Evolutionary conservation across 192 early-diverging fungal species (phyloP).

Genomic region (Cetraspora pellucida): DNA sequence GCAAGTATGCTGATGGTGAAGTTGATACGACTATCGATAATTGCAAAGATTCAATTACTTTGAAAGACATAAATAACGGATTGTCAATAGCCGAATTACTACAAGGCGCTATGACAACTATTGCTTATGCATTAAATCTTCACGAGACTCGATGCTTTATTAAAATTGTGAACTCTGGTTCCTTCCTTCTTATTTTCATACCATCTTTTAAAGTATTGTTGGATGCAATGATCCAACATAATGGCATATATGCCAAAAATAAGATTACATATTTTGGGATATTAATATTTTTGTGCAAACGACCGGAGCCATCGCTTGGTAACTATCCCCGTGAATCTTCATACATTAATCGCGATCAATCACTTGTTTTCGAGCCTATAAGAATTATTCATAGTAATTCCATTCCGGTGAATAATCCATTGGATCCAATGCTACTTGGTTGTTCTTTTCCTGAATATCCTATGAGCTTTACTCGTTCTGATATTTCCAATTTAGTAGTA

Average conservation of each 20-base stretch:
- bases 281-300: conserved; percentile 56
- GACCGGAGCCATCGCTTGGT: conserved; percentile 44
- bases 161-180: conserved; percentile 50
- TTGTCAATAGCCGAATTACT: conserved; percentile 29
- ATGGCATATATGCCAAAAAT: background rate
- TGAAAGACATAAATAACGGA: conserved; percentile 40
- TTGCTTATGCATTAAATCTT: conserved; percentile 44
- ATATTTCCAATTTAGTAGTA: conserved; percentile 1
- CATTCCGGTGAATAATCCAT: background rate
- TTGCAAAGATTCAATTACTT: conserved; percentile 42
- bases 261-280: conserved; percentile 38
- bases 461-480: background rate
- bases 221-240: conserved; percentile 32
- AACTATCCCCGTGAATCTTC: background rate
- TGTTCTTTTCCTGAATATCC: conserved; percentile 9
- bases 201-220: conserved; percentile 47
- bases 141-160: conserved; percentile 60
- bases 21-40: conserved; percentile 43
- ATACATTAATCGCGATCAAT: background rate
- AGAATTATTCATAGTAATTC: background rate
- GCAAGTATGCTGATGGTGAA: conserved; percentile 49
- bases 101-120: conserved; percentile 37
- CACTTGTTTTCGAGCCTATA: background rate
- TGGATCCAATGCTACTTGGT: conserved; percentile 25
- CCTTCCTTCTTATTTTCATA: conserved; percentile 52